phyloP scores from a whole-genome alignment of 2,329 filamentous ascomycete species.

The Acrocalymma vagum region DNA sequence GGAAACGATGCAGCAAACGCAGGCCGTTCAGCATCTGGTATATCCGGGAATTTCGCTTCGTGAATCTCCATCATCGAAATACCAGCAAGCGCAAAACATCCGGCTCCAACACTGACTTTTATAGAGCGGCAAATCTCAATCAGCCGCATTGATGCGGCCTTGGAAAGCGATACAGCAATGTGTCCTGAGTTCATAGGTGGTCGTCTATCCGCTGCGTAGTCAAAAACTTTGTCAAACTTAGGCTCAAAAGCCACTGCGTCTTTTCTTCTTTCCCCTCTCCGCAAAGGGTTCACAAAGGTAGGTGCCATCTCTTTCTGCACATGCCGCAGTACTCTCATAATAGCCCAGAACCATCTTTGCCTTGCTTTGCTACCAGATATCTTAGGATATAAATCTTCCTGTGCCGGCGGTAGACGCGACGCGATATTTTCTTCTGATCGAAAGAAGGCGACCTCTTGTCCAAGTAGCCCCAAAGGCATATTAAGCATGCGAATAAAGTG shows the following conservation, averaged over 20 bases:
- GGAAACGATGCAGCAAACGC: slow-evolving; percentile 57
- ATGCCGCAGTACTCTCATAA: slow-evolving; percentile 54
- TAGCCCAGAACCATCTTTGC: slow-evolving; percentile 58
- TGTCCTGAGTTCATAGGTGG: slow-evolving; percentile 50
- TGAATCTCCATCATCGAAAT: slow-evolving; percentile 58
- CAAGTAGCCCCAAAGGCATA: slow-evolving; percentile 8
- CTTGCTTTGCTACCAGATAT: slow-evolving; percentile 48
- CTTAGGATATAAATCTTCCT: slow-evolving; percentile 57
- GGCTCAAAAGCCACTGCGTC: slow-evolving; percentile 32
- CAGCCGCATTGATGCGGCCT: slow-evolving; percentile 42
- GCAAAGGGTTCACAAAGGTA: slow-evolving; percentile 54
- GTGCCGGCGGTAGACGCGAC: slow-evolving; percentile 50
- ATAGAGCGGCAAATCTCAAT: slow-evolving; percentile 49
- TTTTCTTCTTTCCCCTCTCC: slow-evolving; percentile 25
- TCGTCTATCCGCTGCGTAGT: slow-evolving; percentile 41
- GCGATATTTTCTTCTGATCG: slow-evolving; percentile 23
- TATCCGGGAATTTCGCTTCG: slow-evolving; percentile 39
- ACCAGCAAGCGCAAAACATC: slow-evolving; percentile 56
- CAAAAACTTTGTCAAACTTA: slow-evolving; percentile 45
- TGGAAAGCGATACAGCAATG: slow-evolving; percentile 40
- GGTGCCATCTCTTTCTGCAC: slow-evolving; percentile 48
- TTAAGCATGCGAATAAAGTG: slow-evolving; percentile 47
- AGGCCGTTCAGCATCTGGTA: slow-evolving; percentile 33
- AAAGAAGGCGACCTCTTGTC: slow-evolving; percentile 11
- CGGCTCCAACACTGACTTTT: slow-evolving; percentile 52